A percentile compares a stretch with the other conserved stretches of the same genome.
These are phyloP conservation scores for Cryphonectria nitschkei DNA, from an alignment of 2,329 filamentous ascomycete genomes.

Conservation along the genomic window DNA sequence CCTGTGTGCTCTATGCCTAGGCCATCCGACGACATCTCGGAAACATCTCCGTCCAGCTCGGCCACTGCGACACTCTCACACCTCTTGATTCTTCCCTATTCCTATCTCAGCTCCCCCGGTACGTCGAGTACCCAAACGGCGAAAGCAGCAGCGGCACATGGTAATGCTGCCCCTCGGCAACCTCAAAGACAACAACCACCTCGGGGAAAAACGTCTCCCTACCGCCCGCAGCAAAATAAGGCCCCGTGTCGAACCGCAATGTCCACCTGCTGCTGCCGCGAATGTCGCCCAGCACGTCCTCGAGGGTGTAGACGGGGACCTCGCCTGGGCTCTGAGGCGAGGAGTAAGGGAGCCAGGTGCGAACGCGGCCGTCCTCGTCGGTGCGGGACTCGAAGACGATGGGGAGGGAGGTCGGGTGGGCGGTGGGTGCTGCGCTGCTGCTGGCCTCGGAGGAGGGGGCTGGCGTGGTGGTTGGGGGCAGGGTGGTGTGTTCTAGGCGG, in stretches of 20 bases:
- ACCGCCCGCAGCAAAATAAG: constrained; percentile 67
- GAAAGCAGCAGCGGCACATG: constrained; percentile 79
- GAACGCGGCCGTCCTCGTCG: constrained; percentile 76
- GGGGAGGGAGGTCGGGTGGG: constrained; percentile 41
- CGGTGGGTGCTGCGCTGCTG: constrained; percentile 36
- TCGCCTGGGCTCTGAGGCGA: constrained; percentile 55
- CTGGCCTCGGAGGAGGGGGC: constrained; percentile 32
- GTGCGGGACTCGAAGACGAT: constrained; percentile 68
- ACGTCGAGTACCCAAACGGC: constrained; percentile 82
- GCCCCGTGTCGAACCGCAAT: constrained; percentile 72
- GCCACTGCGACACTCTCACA: no score
- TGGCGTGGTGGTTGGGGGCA: constrained; percentile 33
- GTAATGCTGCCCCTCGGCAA: constrained; percentile 66
- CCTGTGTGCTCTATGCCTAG: not conserved
- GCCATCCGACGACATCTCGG: not conserved
- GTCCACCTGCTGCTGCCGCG: constrained; percentile 62
- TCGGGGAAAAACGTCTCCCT: constrained; percentile 63
- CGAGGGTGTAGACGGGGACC: constrained; percentile 61
- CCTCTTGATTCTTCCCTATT: no score
- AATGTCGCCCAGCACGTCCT: constrained; percentile 55
- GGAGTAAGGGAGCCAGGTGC: constrained; percentile 66
- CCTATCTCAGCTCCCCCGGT: constrained; percentile 67
- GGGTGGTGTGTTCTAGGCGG: constrained; percentile 56
- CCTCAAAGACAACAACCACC: constrained; percentile 57
- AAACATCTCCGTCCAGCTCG: not conserved